A percentile compares a stretch with the other conserved stretches of the same genome.
These are phyloP conservation scores for Coniochaeta ligniaria DNA, from an alignment of 2,329 filamentous ascomycete genomes.

Conservation along the genomic window DNA sequence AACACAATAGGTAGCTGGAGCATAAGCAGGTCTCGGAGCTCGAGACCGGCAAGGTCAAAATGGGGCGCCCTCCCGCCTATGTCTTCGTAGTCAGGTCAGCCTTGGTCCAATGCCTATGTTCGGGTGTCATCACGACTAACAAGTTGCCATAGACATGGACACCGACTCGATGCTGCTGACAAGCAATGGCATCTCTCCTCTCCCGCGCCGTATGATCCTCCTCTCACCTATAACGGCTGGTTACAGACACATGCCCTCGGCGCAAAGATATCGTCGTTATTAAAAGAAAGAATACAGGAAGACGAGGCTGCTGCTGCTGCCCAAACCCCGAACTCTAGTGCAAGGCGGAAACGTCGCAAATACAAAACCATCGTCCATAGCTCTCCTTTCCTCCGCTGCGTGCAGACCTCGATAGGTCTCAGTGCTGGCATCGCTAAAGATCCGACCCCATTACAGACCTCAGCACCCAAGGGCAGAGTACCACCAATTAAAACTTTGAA, in stretches of 20 bases:
- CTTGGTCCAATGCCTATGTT: background rate
- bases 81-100: slow-evolving; percentile 43
- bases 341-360: slow-evolving; percentile 35
- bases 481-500: slow-evolving; percentile 17
- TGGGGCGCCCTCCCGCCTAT: slow-evolving; percentile 41
- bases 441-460: slow-evolving; percentile 18
- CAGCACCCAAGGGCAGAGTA: slow-evolving; percentile 5
- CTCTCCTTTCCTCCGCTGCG: slow-evolving; percentile 88
- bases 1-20: background rate
- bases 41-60: slow-evolving; percentile 11
- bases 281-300: slow-evolving; percentile 44
- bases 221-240: slow-evolving; percentile 92
- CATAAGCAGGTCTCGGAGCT: background rate
- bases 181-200: slow-evolving; percentile 92
- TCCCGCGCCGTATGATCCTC: slow-evolving; percentile 90
- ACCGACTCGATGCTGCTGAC: slow-evolving; percentile 88
- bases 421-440: slow-evolving; percentile 74
- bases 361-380: slow-evolving; percentile 82
- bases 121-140: background rate
- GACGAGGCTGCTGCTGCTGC: slow-evolving; percentile 25
- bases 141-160: slow-evolving; percentile 61
- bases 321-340: slow-evolving; percentile 8
- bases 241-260: slow-evolving; percentile 78
- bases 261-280: slow-evolving; percentile 70
- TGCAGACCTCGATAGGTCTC: slow-evolving; percentile 87